Evolutionary conservation across 2,329 filamentous ascomycete species (phyloP), one percentile per base, ranked within the genome.

Genomic region (Fusarium sp.): DNA sequence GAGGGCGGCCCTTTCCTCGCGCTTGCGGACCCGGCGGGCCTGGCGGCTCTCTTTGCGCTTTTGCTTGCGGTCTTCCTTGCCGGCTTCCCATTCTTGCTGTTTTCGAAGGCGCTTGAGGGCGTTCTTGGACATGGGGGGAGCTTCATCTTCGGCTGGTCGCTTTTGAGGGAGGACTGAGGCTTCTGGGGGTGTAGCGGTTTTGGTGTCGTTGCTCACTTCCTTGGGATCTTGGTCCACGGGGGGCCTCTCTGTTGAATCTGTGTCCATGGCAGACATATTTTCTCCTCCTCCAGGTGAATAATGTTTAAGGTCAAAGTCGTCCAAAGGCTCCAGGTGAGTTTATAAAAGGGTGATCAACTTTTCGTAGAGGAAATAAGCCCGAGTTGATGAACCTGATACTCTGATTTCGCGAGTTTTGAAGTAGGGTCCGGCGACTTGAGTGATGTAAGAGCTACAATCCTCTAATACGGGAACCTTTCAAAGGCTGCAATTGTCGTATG

Each of bases 71-170:
- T 85, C 83, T 40, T 86, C 86, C 68, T 88, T 90, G 20, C 86
- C 87, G 7, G 90, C 88, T 73, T 97, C 93, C 91, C 92, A 97
- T 77, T 87, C 83, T 76, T 92, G 85, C 68, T 88, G 85, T 60
- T 89, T 89, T 65, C 86, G 88, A 57, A 93, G 83, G 76, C 93
- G 95, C 80, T 97, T 97, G 65, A 91, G 82, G 73, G 95, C 91
- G 75, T 90, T 96, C 76, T 98, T 98, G 16, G 95, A 97, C 56
- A 97, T 61, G 7, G 69, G 65, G 20, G 73, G 71, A 2, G 50
- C 44, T 18, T 73, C 62, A 36, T 50, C 62, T 11, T 64, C 61
- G 11, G 56, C 61, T 18, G 33, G 16, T 29, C 61, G 33, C 29
- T 68, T 63, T 58, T 54, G 51, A 31, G 62, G 56, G 1, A 58